These are phyloP conservation scores for Serendipita indica DNA, from an alignment of 768 basidiomycete species.

Conservation along the genomic window DNA sequence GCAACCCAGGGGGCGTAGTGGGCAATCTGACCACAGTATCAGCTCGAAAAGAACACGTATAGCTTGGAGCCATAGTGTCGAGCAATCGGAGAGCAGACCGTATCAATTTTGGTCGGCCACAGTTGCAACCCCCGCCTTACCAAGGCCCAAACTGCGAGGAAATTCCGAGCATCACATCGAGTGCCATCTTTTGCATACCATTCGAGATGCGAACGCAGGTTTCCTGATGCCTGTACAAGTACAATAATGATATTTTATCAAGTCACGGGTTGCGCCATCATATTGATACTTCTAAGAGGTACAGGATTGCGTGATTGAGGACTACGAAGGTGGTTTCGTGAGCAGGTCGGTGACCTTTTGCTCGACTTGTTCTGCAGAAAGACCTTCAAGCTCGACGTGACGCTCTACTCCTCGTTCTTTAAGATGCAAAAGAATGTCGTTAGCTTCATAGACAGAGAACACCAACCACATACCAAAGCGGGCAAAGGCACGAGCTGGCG, in stretches of 20 bases:
- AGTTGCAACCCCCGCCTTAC: background rate
- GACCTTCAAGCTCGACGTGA: constrained; percentile 65
- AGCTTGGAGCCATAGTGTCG: constrained; percentile 13
- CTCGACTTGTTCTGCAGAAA: constrained; percentile 57
- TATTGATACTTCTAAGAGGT: too few species aligned
- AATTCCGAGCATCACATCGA: too few species aligned
- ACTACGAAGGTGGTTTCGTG: constrained; percentile 11
- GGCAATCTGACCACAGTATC: background rate
- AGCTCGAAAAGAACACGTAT: constrained; percentile 82
- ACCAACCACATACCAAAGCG: constrained; percentile 52
- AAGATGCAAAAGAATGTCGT: constrained; percentile 4
- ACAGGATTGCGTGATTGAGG: too few species aligned
- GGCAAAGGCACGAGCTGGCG: constrained; percentile 70
- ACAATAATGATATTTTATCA: background rate
- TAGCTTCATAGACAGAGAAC: background rate
- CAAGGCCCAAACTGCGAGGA: too few species aligned
- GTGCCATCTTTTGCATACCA: too few species aligned
- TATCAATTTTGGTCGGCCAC: too few species aligned
- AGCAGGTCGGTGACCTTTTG: constrained; percentile 53
- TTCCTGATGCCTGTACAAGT: background rate
- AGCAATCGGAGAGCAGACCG: too few species aligned
- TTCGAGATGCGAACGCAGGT: background rate
- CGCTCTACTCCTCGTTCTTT: constrained; percentile 68
- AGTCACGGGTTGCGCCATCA: background rate
- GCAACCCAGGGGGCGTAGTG: too few species aligned